Percentiles rank a stretch among this genome's conserved stretches.
phyloP scores from a whole-genome alignment of 2,329 filamentous ascomycete species.

The Septoria linicola region DNA sequence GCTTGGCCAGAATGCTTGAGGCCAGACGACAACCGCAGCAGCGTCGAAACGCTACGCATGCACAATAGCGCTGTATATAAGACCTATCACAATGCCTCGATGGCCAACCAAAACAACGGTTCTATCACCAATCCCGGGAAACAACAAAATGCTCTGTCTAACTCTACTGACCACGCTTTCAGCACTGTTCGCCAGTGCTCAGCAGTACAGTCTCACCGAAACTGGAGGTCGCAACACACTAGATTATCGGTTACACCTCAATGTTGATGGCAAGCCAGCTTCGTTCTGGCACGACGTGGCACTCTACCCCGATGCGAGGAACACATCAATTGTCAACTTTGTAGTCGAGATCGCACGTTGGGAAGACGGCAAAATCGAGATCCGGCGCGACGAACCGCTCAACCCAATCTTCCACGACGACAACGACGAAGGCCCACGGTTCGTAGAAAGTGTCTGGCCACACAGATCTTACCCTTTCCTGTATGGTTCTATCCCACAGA shows the following conservation, averaged over 20 bases:
- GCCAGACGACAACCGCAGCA: no score
- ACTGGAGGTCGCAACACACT: constrained; percentile 5
- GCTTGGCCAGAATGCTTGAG: not conserved
- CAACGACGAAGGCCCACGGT: constrained; percentile 2
- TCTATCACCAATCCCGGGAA: not conserved
- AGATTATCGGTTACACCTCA: not conserved
- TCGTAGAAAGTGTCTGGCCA: constrained; percentile 7
- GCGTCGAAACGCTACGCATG: no score
- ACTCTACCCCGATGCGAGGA: not conserved
- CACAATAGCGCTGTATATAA: no score
- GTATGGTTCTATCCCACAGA: constrained; percentile 7
- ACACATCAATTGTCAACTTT: constrained; percentile 4
- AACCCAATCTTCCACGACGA: constrained; percentile 9
- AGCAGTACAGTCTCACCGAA: constrained; percentile 7
- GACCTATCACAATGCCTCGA: no score
- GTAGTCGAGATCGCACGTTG: constrained; percentile 5
- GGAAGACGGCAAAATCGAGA: constrained; percentile 7
- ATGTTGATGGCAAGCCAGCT: constrained; percentile 3
- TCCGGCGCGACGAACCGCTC: constrained; percentile 3
- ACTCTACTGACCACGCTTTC: not conserved
- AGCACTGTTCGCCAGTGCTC: constrained; percentile 1
- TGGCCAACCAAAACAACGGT: no score
- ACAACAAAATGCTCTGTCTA: not conserved
- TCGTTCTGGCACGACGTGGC: constrained; percentile 6
- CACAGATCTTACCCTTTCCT: constrained; percentile 8